phyloP scores from a whole-genome alignment of 495 filamentous ascomycete species.

The Delitschia confertaspora region DNA sequence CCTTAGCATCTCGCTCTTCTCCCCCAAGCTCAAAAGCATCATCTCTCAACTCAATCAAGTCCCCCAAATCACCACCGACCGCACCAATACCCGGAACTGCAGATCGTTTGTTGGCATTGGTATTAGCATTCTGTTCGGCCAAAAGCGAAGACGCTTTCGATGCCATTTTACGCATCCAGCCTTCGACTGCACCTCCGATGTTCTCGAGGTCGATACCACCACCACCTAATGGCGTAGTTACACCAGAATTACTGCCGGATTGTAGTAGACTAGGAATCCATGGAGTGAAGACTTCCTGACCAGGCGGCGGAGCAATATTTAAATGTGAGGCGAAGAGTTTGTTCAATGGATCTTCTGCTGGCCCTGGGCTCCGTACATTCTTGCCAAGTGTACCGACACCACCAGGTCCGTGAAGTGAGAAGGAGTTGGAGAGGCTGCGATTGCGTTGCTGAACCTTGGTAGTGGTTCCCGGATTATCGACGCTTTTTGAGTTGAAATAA shows the following conservation, averaged over 20 bases:
- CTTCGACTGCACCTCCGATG: slow-evolving; percentile 74
- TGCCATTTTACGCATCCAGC: slow-evolving; percentile 77
- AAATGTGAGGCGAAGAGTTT: slow-evolving; percentile 69
- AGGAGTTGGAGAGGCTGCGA: slow-evolving; percentile 24
- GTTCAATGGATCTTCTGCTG: slow-evolving; percentile 71
- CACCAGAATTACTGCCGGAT: slow-evolving; percentile 20
- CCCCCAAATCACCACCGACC: slow-evolving; percentile 42
- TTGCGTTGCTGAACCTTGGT: slow-evolving; percentile 10
- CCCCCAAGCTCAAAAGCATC: slow-evolving; percentile 43
- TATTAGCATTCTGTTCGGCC: slow-evolving; percentile 30
- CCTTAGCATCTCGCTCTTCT: slow-evolving; percentile 6
- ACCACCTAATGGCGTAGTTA: slow-evolving; percentile 13
- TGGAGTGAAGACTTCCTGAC: slow-evolving; percentile 30
- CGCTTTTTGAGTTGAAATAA: slow-evolving; percentile 11
- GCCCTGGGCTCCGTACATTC: slow-evolving; percentile 62
- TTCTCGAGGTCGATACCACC: slow-evolving; percentile 55
- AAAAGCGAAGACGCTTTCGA: slow-evolving; percentile 48
- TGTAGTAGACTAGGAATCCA: slow-evolving; percentile 34
- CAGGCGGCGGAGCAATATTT: slow-evolving; percentile 52
- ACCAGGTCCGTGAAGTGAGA: slow-evolving; percentile 60
- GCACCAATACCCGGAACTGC: slow-evolving; percentile 32
- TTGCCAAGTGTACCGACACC: slow-evolving; percentile 72
- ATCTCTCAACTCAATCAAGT: slow-evolving; percentile 76
- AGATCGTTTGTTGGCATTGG: slow-evolving; percentile 29
- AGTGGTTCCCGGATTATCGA: slow-evolving; percentile 4